These are phyloP conservation scores for Yarrowia sp. DNA, from an alignment of 805 yeast species.

Conservation along the genomic window DNA sequence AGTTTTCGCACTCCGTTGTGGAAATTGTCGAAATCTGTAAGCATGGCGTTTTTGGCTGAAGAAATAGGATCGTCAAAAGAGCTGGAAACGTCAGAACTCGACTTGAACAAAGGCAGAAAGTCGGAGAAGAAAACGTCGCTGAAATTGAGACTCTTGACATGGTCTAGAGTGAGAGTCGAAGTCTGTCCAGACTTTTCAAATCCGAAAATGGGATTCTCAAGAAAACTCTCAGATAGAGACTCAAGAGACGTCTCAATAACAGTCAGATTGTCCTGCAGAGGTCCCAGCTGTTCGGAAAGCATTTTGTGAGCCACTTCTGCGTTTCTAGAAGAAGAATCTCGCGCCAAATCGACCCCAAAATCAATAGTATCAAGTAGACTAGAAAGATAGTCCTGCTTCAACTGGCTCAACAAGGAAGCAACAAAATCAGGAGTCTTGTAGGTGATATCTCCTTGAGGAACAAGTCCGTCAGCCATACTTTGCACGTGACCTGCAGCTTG, in stretches of 20 bases:
- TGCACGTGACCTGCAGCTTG: constrained; percentile 1
- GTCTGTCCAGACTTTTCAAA: background rate
- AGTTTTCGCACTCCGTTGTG: background rate
- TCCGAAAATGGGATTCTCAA: background rate
- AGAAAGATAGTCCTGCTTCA: background rate
- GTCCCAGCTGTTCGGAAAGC: background rate
- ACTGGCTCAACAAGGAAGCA: background rate
- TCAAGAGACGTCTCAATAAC: background rate
- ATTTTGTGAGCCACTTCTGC: background rate
- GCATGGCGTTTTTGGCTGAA: background rate
- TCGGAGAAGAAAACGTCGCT: background rate
- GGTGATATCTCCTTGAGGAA: background rate
- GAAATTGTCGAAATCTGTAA: background rate
- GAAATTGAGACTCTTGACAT: background rate
- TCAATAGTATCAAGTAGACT: background rate
- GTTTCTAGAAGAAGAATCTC: background rate
- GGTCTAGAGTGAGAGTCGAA: background rate
- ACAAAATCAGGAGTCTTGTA: background rate
- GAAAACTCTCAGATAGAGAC: background rate
- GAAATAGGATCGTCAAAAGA: background rate
- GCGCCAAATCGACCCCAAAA: background rate
- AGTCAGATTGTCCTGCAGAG: background rate
- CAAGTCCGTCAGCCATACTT: background rate
- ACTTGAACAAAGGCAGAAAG: background rate
- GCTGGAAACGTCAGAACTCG: background rate